These are phyloP conservation scores for Globisporangium nunn DNA, from an alignment of 352 stramenopile genomes.

Conservation along the genomic window DNA sequence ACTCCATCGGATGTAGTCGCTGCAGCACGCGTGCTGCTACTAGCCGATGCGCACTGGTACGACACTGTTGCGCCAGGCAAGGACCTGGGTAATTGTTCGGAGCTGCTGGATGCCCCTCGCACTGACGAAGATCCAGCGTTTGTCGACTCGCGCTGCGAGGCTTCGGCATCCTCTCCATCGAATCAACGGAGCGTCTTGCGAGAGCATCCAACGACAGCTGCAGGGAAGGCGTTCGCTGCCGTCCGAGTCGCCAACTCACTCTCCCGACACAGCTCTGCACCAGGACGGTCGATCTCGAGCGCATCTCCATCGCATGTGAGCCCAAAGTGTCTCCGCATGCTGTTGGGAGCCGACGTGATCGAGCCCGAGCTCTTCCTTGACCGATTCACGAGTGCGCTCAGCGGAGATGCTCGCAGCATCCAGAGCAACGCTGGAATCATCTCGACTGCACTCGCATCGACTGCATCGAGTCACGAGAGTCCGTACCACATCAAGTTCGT, in stretches of 20 bases:
- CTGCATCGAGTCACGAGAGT: neutral
- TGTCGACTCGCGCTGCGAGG: constrained; percentile 8
- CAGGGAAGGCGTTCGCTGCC: constrained; percentile 64
- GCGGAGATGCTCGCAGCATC: neutral
- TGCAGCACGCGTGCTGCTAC: constrained; percentile 28
- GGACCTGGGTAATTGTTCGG: neutral
- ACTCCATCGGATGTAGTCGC: constrained; percentile 10
- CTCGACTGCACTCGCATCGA: neutral
- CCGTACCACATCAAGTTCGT: constrained; percentile 62
- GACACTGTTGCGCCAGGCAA: constrained; percentile 11
- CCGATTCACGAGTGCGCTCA: constrained; percentile 13
- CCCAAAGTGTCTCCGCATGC: constrained; percentile 48
- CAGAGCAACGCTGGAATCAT: neutral
- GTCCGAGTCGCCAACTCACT: constrained; percentile 63
- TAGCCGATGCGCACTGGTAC: constrained; percentile 63
- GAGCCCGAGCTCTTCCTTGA: constrained; percentile 61
- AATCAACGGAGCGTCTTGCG: neutral
- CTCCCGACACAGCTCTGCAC: constrained; percentile 13
- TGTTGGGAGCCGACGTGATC: constrained; percentile 54
- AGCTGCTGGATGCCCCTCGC: neutral
- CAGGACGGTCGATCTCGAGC: neutral
- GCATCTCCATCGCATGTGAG: constrained; percentile 17
- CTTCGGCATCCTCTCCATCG: neutral
- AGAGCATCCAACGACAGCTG: constrained; percentile 4
- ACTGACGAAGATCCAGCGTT: neutral